These are phyloP conservation scores for Auricularia sp. DNA, from an alignment of 768 basidiomycete species.

Conservation along the genomic window DNA sequence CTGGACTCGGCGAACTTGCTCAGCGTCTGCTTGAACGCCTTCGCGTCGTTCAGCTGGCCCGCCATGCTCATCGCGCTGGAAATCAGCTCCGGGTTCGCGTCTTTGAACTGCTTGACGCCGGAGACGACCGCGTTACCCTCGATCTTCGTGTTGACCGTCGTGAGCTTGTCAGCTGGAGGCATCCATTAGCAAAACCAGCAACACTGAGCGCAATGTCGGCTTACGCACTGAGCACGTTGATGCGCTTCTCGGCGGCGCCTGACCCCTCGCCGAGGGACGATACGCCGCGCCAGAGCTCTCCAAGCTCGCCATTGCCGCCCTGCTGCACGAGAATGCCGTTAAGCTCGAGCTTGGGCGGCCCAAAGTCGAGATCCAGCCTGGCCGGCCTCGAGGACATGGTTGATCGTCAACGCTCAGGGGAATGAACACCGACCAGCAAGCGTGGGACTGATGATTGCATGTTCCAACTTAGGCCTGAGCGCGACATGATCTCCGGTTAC, in stretches of 20 bases:
- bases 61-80: not conserved
- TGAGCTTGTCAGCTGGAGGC: not conserved
- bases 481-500: no score
- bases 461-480: no score
- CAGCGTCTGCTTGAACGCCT: not conserved
- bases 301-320: not conserved
- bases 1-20: not conserved
- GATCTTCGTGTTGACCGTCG: not conserved
- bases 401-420: no score
- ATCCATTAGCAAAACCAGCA: not conserved
- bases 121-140: not conserved
- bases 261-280: not conserved
- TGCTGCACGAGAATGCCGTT: not conserved
- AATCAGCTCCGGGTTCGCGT: not conserved
- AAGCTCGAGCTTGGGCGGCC: not conserved
- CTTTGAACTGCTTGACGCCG: not conserved
- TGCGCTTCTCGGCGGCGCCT: not conserved
- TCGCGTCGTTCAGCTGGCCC: not conserved
- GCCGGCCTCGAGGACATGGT: no score
- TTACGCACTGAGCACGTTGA: not conserved
- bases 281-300: not conserved
- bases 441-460: no score
- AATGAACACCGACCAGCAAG: no score
- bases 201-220: not conserved
- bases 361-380: no score